Base-by-base conservation (phyloP, 2,329 filamentous ascomycete species). In the Orbilia brochopaga region DNA sequence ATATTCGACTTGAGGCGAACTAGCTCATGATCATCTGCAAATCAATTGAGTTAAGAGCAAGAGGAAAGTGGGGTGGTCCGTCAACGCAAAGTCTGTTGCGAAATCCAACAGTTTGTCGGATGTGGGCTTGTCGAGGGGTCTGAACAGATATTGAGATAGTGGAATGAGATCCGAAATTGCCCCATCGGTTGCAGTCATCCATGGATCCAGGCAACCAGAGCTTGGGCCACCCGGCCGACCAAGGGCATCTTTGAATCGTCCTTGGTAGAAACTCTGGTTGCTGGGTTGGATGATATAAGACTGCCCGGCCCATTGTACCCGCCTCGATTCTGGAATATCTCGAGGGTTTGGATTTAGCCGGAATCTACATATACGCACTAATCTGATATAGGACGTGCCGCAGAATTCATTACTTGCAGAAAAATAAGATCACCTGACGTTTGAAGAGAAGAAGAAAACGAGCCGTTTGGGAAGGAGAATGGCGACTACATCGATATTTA, bases 381-480 rank as follows among this genome's bases (percentile, higher is more conserved):
- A 54, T n/a, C 17, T 59, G 35, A 54, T 66, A 37, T 59, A 48
- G 52, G 58, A 66, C 62, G 21, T 42, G 24, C 52, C 54, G 52
- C 32, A 44, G 50, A 30, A 30, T 32, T 8, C 27, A 8, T 32
- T 32, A 4, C 27, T 3, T 32, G 27, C 27, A 32, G 27, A 57
- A 62, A 57, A 61, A 48, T 50, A 54, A 21, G 48, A 54, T 70
- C 66, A 70, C 53, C 59, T 70, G 66, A 70, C 54, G 48, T 51
- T 51, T 44, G 11, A 23, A 19, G 44, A 19, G n/a, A 5, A 23
- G 19, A 10, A 4, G 21, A 21, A 10, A 21, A 5, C 17, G 19
- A 23, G 17, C 5, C 8, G 19, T 10, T 2, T 48, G 4, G 19
- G 19, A 23, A 23, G 44, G n/a, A 48, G 44, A 19, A 10, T 21